A percentile compares a stretch with the other conserved stretches of the same genome.
Evolutionary conservation across 202 grass and related monocot genomes (phyloP).

Genomic region (Musa balbisiana): DNA sequence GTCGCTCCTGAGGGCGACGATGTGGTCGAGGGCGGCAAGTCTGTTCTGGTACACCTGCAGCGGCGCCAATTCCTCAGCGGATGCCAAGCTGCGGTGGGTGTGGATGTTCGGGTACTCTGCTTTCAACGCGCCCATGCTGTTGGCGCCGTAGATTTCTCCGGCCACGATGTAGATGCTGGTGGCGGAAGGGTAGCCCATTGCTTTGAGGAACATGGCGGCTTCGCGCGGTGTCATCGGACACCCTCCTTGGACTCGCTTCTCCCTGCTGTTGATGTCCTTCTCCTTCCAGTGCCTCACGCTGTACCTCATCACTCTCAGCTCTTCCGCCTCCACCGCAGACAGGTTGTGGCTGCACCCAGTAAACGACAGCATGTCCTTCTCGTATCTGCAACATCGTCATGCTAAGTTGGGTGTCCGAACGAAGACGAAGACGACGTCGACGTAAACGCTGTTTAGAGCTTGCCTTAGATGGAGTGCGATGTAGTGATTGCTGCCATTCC

Average conservation of each 20-base stretch:
- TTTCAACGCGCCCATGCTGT: constrained; percentile 40
- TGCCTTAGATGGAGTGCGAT: constrained; percentile 76
- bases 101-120: constrained; percentile 55
- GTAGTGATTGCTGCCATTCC: constrained; percentile 34
- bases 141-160: constrained; percentile 50
- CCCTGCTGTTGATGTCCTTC: constrained; percentile 55
- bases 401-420: no score
- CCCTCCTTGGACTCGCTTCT: constrained; percentile 46
- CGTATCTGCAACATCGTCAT: constrained; percentile 36
- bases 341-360: constrained; percentile 71
- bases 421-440: neutral
- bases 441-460: neutral
- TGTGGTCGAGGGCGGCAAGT: constrained; percentile 66
- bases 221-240: constrained; percentile 80
- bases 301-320: constrained; percentile 51
- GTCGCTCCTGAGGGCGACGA: constrained; percentile 47
- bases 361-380: constrained; percentile 85
- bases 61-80: constrained; percentile 48
- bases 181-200: constrained; percentile 56
- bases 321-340: constrained; percentile 37
- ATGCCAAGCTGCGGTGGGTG: constrained; percentile 50
- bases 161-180: constrained; percentile 66
- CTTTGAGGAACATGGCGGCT: constrained; percentile 56
- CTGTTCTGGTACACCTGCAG: constrained; percentile 44
- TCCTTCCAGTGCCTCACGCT: constrained; percentile 66